These are phyloP conservation scores for sunflower (Helianthus annuus) DNA, from an alignment of 129 eudicot genomes.

Conservation along the genomic window HanXRQr2.0-SUNRISE NC_035442.2:103156957-103157456, in stretches of 20 bases:
- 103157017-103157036: conserved; percentile 94
- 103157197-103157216: not conserved
- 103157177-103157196: not conserved
- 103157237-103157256: conserved; percentile 69
- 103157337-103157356: conserved; percentile 98
- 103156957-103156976: conserved; percentile 4
- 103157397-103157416: conserved; percentile 62
- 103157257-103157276: conserved; percentile 68
- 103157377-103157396: conserved; percentile 71
- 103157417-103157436: not conserved
- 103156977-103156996: not conserved
- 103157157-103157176: too few species aligned
- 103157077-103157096: conserved; percentile 95
- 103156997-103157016: conserved; percentile 1
- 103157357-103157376: conserved; percentile 88
- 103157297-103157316: conserved; percentile 84
- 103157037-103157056: conserved; percentile 87
- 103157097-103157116: conserved; percentile 47
- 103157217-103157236: conserved; percentile 7
- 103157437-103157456: not conserved
- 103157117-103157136: not conserved
- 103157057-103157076: conserved; percentile 94
- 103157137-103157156: not conserved
- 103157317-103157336: conserved; percentile 94
- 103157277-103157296: conserved; percentile 87